phyloP scores from a whole-genome alignment of 306 rosid species.

The Hippophae rhamnoides region DNA sequence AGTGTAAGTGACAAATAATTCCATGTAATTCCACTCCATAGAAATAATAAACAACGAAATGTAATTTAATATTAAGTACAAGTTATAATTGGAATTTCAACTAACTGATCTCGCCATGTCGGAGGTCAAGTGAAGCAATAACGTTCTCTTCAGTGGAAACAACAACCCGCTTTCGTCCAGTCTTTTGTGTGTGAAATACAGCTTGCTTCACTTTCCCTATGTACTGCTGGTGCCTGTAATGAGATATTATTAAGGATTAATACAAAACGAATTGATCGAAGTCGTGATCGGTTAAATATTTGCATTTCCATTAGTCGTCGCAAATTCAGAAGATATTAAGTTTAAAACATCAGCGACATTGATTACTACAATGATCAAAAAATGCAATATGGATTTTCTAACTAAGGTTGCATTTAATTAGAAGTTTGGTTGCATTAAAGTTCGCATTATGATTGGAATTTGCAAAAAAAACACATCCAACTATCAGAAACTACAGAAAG shows the following conservation, averaged over 20 bases:
- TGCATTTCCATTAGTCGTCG: not conserved
- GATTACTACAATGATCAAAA: no score
- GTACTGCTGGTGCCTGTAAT: slow-evolving; percentile 79
- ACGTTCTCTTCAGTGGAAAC: slow-evolving; percentile 95
- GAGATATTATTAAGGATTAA: not conserved
- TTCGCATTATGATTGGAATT: no score
- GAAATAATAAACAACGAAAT: no score
- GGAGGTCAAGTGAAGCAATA: slow-evolving; percentile 95
- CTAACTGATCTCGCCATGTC: slow-evolving; percentile 93
- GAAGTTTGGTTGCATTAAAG: no score
- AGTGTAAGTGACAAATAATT: no score
- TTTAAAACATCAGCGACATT: not conserved
- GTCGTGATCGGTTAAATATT: not conserved
- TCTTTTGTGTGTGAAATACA: slow-evolving; percentile 79
- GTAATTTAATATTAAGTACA: not conserved
- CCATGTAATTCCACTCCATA: no score
- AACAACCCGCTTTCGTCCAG: slow-evolving; percentile 82
- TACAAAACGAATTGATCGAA: not conserved
- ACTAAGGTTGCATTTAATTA: no score
- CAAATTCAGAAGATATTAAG: not conserved
- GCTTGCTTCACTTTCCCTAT: slow-evolving; percentile 92
- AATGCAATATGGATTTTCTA: no score
- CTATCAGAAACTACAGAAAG: no score
- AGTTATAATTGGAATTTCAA: not conserved
- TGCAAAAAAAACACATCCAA: no score